Conservation (phyloP, 257 asterid species). For the Solanum gandarillasii region DNA sequence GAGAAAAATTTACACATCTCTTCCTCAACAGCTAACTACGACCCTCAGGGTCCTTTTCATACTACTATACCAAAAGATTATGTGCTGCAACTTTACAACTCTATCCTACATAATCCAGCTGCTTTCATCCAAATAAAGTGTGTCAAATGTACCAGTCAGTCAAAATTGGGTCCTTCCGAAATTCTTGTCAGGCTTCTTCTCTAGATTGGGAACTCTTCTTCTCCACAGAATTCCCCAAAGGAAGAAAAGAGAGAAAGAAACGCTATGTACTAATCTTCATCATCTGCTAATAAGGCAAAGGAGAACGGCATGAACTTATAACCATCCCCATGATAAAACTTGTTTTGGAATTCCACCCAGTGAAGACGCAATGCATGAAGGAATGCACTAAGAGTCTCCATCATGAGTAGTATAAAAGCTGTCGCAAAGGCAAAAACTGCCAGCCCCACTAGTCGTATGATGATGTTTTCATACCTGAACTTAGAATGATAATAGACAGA, state of each 20-base stretch:
- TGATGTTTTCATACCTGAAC: conserved; percentile 67
- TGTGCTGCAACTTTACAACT: not conserved
- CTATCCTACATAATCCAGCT: not conserved
- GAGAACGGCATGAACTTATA: conserved; percentile 78
- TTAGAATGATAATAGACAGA: not conserved
- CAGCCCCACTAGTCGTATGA: conserved; percentile 65
- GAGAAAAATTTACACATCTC: not conserved
- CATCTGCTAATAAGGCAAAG: conserved; percentile 50
- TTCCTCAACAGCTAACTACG: not conserved
- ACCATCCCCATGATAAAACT: conserved; percentile 88
- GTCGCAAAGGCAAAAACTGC: conserved; percentile 86
- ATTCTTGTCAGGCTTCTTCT: not conserved
- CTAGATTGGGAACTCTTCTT: not conserved
- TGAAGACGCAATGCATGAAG: conserved; percentile 91
- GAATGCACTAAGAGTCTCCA: conserved; percentile 94
- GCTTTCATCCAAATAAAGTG: not conserved
- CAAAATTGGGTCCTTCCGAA: conserved; percentile 1
- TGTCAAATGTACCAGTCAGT: not conserved
- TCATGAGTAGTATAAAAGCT: conserved; percentile 76
- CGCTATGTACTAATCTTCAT: conserved; percentile 28
- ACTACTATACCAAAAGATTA: not conserved
- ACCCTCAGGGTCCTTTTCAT: not conserved
- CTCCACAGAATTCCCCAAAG: conserved; percentile 12
- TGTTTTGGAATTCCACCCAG: conserved; percentile 88
- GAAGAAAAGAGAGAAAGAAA: not conserved